Evolutionary conservation across 139 green algal species (phyloP), one percentile per base, ranked within the genome.

Genomic region (Chlamydomonas sphaeroides): DNA sequence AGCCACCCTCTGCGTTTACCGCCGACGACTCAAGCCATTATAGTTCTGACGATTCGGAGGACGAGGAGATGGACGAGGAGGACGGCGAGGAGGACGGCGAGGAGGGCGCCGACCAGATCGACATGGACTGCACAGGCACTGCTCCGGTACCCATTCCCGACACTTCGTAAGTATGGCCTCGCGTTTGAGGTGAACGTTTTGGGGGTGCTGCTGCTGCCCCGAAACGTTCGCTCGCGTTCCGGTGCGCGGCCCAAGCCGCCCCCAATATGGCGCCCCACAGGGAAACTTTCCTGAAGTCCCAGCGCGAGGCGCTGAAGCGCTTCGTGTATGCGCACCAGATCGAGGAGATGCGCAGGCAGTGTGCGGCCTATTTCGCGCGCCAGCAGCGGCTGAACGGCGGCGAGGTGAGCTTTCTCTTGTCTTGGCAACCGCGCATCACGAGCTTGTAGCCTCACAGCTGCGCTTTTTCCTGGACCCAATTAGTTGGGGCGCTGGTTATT

Each of bases 271-370:
- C 53, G 17, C 11, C 62, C 30, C 56, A n/a, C 74, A 80, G 74
- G 3, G 74, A 80, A n/a, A 28, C 59, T 41, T 80, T 45, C 11
- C 59, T 71, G 15, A 70, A 62, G 59, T 28, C 61, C 5, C 74
- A 80, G 59, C 59, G 41, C 17, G 59, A 80, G 41, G 74, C 74
- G 39, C 59, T 71, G 5, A 61, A 71, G 41, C 74, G 56, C 8
- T 70, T 80, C 15, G 74, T 70, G 4, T 80, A 80, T n/a, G 74
- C 59, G 0, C 39, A 62, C 3, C 74, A 80, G 39, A 80, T 80
- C 10, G 74, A 80, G 38, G 74, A 80, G 15, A 80, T 80, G 74
- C 59, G 74, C 0, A 45, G 63, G 20, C 74, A 80, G 20, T 80
- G 74, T 20, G 74, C 74, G 32, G 30, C 1, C 7, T 80, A 80